Base-by-base conservation (phyloP, 2,329 filamentous ascomycete genomes). In the Thelonectria olida region DNA sequence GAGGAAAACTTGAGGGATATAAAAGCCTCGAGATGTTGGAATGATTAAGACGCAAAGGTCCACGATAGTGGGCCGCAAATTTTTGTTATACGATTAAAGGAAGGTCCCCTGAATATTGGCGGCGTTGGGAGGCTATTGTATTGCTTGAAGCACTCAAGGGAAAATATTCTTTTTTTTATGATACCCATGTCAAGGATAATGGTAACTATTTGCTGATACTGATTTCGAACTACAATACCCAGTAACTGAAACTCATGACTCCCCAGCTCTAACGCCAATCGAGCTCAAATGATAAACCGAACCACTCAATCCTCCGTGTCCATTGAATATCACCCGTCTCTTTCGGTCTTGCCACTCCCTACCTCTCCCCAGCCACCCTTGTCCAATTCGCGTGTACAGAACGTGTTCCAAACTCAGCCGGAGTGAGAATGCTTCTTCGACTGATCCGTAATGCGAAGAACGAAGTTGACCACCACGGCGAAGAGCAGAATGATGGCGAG, bases 381-480 rank as follows among this genome's bases (percentile, higher is more conserved):
- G 15, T 22, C 20, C 34, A 48, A 20, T 7, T 53, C 25, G 42
- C 23, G 15, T n/a, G 19, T 13, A 53, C 9, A n/a, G 5, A 27
- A 52, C 25, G 42, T 54, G 20, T 19, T 50, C 17, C 34, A 8
- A 7, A 5, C 41, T 52, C 41, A 55, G 28, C 51, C 58, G 38
- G 7, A 51, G 41, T 15, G 5, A 27, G 48, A 34, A 47, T 79
- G 72, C 73, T 79, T 79, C 72, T 79, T 78, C 42, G 76, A 75
- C 60, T 75, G 73, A 39, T 79, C 78, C 63, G 71, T 77, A 58
- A 93, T 89, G 67, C 93, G 86, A 75, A 99, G 81, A 36, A 97
- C 90, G 76, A 99, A 98, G 82, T 99, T 99, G 73, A 97, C 92
- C 54, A 97, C 83, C n/a, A 99, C 92, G 13, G 95, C 96, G 48